These are phyloP conservation scores for Mucor saturninus DNA, from an alignment of 371 early-diverging fungal species.

Conservation along the genomic window DNA sequence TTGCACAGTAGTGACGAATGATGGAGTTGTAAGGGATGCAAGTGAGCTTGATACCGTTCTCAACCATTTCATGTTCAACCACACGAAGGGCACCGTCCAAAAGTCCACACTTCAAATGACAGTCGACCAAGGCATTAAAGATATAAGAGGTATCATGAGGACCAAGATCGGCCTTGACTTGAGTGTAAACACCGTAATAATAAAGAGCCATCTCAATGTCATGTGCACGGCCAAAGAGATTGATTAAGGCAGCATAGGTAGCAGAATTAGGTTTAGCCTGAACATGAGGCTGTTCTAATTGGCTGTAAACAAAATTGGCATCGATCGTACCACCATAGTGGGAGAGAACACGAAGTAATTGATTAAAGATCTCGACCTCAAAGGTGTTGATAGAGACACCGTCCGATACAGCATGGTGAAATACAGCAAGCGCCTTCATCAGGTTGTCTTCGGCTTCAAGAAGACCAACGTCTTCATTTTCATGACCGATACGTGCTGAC, in stretches of 20 bases:
- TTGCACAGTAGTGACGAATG: slow-evolving; percentile 50
- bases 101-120: slow-evolving; percentile 48
- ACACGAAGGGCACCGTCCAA: slow-evolving; percentile 47
- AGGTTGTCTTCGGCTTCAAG: slow-evolving; percentile 46
- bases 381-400: slow-evolving; percentile 33
- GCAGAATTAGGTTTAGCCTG: slow-evolving; percentile 39
- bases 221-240: slow-evolving; percentile 54
- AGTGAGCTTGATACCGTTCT: slow-evolving; percentile 38
- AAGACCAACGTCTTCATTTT: slow-evolving; percentile 30
- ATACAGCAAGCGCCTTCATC: slow-evolving; percentile 41
- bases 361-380: slow-evolving; percentile 52
- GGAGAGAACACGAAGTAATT: slow-evolving; percentile 50
- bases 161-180: slow-evolving; percentile 26
- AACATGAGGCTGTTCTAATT: slow-evolving; percentile 29
- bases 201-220: slow-evolving; percentile 41
- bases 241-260: slow-evolving; percentile 58
- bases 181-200: slow-evolving; percentile 41
- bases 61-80: slow-evolving; percentile 43
- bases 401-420: slow-evolving; percentile 34
- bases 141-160: slow-evolving; percentile 52
- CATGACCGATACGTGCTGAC: slow-evolving; percentile 33
- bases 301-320: slow-evolving; percentile 43
- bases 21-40: slow-evolving; percentile 55
- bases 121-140: slow-evolving; percentile 56
- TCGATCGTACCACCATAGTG: slow-evolving; percentile 48